Base-by-base conservation (phyloP, 2,329 filamentous ascomycete species). In the Diatrype stigma region DNA sequence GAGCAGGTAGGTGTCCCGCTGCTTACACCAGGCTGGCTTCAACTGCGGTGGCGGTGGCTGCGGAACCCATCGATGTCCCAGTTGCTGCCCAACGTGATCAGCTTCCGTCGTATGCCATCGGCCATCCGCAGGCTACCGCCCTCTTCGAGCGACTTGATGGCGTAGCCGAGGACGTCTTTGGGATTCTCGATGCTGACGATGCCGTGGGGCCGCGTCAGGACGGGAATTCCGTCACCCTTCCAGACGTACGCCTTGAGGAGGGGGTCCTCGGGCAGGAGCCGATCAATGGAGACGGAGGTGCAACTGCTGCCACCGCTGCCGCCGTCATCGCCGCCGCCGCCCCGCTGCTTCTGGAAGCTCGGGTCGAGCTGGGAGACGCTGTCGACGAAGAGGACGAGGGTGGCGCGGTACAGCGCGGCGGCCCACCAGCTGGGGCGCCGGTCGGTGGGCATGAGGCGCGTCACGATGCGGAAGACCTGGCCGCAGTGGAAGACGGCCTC, bases 371-470 rank as follows among this genome's bases (percentile, higher is more conserved):
- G 74, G 6, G 71, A 73, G 50, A 86, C 67, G 57, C 81, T 80
- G 57, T 86, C 81, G 2, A 78, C 74, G 84, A 83, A 87, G 2
- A 86, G 70, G 38, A 84, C 77, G 50, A 87, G 70, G 3, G 77
- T 77, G 2, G 78, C 84, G n/a, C 86, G 81, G 63, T 89, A 89
- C 38, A 89, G 71, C 3, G 84, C 85, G 2, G 77, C 80, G n/a
- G 82, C 73, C 85, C 85, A 89, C 86, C 86, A 90, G 35, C 77
- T 79, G 6, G 86, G 86, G 21, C 84, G 78, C 3, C 79, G 73
- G 46, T 82, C 78, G 28, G 71, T 69, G 2, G 81, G 76, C 78
- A 89, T 87, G 14, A 72, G 70, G 6, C 79, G 73, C 6, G 26
- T 6, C 37, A 88, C 67, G 11, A 87, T 73, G 3, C 82, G 76